Evolutionary conservation across 352 stramenopile species (phyloP).

Genomic region (Globisporangium heterothallicum): DNA sequence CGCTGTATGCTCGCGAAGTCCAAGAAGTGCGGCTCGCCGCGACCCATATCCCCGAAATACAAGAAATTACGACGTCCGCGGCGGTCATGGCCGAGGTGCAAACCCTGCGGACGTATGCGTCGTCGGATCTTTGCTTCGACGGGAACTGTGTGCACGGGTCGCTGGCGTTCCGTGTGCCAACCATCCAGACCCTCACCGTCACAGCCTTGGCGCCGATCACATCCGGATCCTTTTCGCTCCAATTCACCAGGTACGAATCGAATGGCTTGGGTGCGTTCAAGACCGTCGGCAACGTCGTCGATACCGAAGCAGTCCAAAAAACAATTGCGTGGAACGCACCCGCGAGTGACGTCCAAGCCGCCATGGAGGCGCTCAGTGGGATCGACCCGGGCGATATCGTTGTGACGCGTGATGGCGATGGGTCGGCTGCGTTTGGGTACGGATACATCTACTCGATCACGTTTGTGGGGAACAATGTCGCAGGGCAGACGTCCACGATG

Average conservation of each 20-base stretch:
- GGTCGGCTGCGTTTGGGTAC: slow-evolving; percentile 40
- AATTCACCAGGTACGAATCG: slow-evolving; percentile 31
- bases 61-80: slow-evolving; percentile 56
- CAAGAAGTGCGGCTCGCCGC: slow-evolving; percentile 67
- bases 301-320: slow-evolving; percentile 7
- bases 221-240: slow-evolving; percentile 40
- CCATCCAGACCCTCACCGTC: slow-evolving; percentile 67
- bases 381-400: slow-evolving; percentile 46
- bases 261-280: slow-evolving; percentile 24
- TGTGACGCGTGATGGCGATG: slow-evolving; percentile 72
- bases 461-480: slow-evolving; percentile 69
- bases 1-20: slow-evolving; percentile 50
- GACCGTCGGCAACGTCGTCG: slow-evolving; percentile 14
- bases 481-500: slow-evolving; percentile 43
- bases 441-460: slow-evolving; percentile 72
- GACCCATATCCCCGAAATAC: slow-evolving; percentile 61
- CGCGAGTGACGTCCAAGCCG: slow-evolving; percentile 23
- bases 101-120: slow-evolving; percentile 49
- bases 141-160: slow-evolving; percentile 40
- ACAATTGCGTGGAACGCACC: slow-evolving; percentile 44
- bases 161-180: slow-evolving; percentile 68
- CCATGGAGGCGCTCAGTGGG: slow-evolving; percentile 26
- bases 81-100: slow-evolving; percentile 69
- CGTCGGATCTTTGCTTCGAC: slow-evolving; percentile 36
- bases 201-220: slow-evolving; percentile 43